These are phyloP conservation scores for Haplosporangium sp. DNA, from an alignment of 371 early-diverging fungal species.

Conservation along the genomic window DNA sequence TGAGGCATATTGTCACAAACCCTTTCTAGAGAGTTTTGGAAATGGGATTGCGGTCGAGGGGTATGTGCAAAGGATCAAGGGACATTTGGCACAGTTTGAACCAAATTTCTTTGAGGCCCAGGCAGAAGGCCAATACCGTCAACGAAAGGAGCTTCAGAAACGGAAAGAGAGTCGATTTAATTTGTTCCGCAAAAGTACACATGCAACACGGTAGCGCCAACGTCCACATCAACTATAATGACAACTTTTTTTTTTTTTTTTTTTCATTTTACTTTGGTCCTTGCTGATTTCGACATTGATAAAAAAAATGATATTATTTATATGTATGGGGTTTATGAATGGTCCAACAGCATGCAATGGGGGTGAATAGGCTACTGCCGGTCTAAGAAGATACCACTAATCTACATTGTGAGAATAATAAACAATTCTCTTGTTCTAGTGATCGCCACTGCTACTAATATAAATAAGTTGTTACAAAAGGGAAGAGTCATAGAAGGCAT, in stretches of 20 bases:
- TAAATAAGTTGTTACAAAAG: conserved; percentile 27
- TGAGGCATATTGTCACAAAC: conserved; percentile 36
- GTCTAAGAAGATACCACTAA: too few relatives aligned
- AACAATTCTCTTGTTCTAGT: too few relatives aligned
- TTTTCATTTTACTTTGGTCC: neutral
- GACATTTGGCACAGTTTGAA: conserved; percentile 47
- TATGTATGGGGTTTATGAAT: too few relatives aligned
- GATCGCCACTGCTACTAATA: too few relatives aligned
- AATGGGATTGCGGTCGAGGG: conserved; percentile 45
- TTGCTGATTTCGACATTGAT: conserved; percentile 21
- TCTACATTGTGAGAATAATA: too few relatives aligned
- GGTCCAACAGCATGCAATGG: too few relatives aligned
- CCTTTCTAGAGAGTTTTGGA: conserved; percentile 46
- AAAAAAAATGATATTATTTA: too few relatives aligned
- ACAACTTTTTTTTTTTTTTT: neutral
- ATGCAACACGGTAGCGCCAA: neutral
- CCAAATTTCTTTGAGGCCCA: conserved; percentile 50
- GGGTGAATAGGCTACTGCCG: too few relatives aligned
- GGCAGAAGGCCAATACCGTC: conserved; percentile 43
- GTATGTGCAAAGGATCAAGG: conserved; percentile 50
- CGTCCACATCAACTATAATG: too few relatives aligned
- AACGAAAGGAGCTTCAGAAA: conserved; percentile 20
- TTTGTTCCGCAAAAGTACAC: conserved; percentile 34
- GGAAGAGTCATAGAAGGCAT: conserved; percentile 31
- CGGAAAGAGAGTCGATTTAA: conserved; percentile 34